Evolutionary conservation across 371 early-diverging fungal genomes (phyloP), one percentile per base, ranked within the genome.

Genomic region (Mucor indicus): DNA sequence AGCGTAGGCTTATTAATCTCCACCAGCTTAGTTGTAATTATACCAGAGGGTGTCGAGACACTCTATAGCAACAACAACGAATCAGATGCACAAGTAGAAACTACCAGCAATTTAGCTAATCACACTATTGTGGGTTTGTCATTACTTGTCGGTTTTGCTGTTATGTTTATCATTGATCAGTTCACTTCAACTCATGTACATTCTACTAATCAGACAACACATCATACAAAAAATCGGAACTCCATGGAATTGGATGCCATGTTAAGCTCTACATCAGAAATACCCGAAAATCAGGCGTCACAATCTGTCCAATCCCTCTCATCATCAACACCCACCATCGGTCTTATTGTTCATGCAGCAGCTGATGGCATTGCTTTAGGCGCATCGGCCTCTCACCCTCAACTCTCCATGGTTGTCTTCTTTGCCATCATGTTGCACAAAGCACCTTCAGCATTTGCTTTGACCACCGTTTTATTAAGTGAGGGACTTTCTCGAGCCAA

Each of bases 341-440:
- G 98, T 36, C 67, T 97, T 20, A 76, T 97, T 15, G 90, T 95
- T 16, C 97, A 97, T 66, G 87, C 92, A 2, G 93, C 93, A 10
- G 94, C 96, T 0, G 98, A 97, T 60, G 98, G 98, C 1, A 87
- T 97, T 51, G 96, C 96, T 0, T 56, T 97, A 35, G 98, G 98
- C 11, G 95, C 95, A 0, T 77, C 86, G 0, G 75, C 77, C 1
- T 64, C 65, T 1, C 70, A 78, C 23, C 87, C 85, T 5, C 72
- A 80, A 9, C 67, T 96, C 2, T 91, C 89, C 16, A 69, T 93
- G 44, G 84, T 94, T 7, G 90, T 97, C 4, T 97, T 96, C 55
- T 50, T 95, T 22, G 98, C 98, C n/a, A 90, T 97, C 50, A 86
- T 95, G 81, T 79, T 97, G 23, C 98, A 97, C 80, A 97, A 97